Conservation (phyloP, 768 basidiomycete species). For the Tylopilus rubrobrunneus region DNA sequence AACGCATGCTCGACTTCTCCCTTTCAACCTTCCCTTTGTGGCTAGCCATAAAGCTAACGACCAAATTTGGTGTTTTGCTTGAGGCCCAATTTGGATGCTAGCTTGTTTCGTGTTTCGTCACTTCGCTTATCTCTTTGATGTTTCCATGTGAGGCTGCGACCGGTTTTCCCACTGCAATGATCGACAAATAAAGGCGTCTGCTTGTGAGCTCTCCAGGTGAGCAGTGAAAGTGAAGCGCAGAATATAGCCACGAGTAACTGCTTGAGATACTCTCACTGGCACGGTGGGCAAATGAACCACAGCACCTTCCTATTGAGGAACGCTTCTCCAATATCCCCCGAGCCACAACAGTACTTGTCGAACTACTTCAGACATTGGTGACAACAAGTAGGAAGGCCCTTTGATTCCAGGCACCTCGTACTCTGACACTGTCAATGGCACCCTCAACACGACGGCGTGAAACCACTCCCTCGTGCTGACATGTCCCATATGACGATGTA, state of each 20-base stretch:
- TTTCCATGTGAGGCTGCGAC: background rate
- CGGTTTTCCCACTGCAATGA: background rate
- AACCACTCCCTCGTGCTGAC: too few species aligned
- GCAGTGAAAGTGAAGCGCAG: background rate
- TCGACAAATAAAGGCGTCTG: background rate
- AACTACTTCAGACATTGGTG: too few species aligned
- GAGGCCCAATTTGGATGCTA: slow-evolving; percentile 25
- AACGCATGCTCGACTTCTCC: slow-evolving; percentile 1
- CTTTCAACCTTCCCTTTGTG: slow-evolving; percentile 28
- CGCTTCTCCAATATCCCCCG: background rate
- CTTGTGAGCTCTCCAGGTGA: slow-evolving; percentile 13
- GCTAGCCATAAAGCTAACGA: slow-evolving; percentile 15
- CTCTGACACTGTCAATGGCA: too few species aligned
- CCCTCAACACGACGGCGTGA: too few species aligned
- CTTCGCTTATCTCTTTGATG: background rate
- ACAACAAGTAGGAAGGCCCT: too few species aligned
- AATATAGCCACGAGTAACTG: background rate
- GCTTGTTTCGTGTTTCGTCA: slow-evolving; percentile 20
- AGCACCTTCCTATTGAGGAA: background rate
- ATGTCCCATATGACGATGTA: too few species aligned
- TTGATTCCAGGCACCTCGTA: too few species aligned
- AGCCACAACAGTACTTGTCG: too few species aligned
- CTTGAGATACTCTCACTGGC: background rate
- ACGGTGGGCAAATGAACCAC: background rate
- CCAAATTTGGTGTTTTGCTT: slow-evolving; percentile 23